phyloP scores from a whole-genome alignment of 2,329 filamentous ascomycete genomes.

The Aphanoascus verrucosus region DNA sequence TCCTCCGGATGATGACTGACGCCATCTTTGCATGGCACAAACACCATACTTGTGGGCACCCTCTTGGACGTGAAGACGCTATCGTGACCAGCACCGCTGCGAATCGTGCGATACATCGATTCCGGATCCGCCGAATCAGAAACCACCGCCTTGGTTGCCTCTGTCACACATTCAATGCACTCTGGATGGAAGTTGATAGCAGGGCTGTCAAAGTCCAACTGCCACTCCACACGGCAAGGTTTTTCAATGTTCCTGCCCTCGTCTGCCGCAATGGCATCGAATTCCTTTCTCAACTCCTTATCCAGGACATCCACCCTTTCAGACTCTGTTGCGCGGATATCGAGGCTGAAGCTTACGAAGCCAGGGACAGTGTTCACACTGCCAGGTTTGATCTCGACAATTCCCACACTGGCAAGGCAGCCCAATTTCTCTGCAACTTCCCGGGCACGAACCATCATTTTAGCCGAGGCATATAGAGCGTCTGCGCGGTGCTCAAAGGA shows the following conservation, averaged over 20 bases:
- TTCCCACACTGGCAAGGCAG: slow-evolving; percentile 59
- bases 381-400: slow-evolving; percentile 55
- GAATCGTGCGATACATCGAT: slow-evolving; percentile 44
- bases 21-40: slow-evolving; percentile 53
- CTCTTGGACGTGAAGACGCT: slow-evolving; percentile 50
- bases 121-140: slow-evolving; percentile 38
- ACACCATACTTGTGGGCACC: slow-evolving; percentile 57
- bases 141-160: slow-evolving; percentile 48
- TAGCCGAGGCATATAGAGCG: slow-evolving; percentile 55
- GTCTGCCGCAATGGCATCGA: slow-evolving; percentile 49
- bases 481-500: slow-evolving; percentile 56
- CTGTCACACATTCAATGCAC: slow-evolving; percentile 55
- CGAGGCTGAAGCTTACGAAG: slow-evolving; percentile 55
- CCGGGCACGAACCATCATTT: slow-evolving; percentile 57
- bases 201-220: slow-evolving; percentile 49
- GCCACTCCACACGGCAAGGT: slow-evolving; percentile 48
- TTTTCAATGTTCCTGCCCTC: slow-evolving; percentile 44
- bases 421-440: slow-evolving; percentile 49
- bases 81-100: slow-evolving; percentile 55
- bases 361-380: slow-evolving; percentile 66
- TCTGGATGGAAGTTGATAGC: slow-evolving; percentile 56
- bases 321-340: slow-evolving; percentile 53
- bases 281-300: slow-evolving; percentile 46
- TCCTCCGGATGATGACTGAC: slow-evolving; percentile 55
- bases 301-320: slow-evolving; percentile 49